Evolutionary conservation across 2,329 filamentous ascomycete genomes (phyloP), one percentile per base, ranked within the genome.

Genomic region (Epichloe brachyelytri): DNA sequence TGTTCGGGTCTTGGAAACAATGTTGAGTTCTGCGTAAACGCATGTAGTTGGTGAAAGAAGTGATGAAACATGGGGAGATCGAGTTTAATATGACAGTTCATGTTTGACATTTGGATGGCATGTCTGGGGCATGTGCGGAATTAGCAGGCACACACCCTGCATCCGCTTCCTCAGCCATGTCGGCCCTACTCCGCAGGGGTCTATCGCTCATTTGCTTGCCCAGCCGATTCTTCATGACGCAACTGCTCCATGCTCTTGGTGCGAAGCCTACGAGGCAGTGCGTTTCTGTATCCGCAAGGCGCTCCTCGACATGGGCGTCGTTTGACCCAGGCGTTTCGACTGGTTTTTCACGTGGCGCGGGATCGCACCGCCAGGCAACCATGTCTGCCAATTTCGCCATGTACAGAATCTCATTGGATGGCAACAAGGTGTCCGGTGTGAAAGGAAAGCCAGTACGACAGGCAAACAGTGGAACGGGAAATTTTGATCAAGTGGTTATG

Each of bases 181-280:
- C 41, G 20, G 41, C 40, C 12, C 34, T 49, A 46, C 46, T 43
- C 51, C 46, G 51, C 51, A 52, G 37, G 41, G 40, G 38, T 52
- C 46, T 33, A 45, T 52, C 15, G 15, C 26, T 20, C 26, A 17
- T 46, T 30, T 14, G 38, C 19, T 20, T 38, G 48, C 15, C 30
- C 34, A 36, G 11, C 36, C 51, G 38, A 36, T 44, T 45, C 43
- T 52, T 52, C 46, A 52, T 49, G 41, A 49, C 41, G 51, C 51
- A 49, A 49, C 41, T 43, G 50, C 36, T 46, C 37, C 45, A 20
- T 44, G 30, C 22, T 14, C 14, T 45, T 49, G 41, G 47, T 48
- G 41, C 43, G 40, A 48, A 41, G 41, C 46, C n/a, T n/a, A 4
- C 12, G 49, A 41, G 51, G 46, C 51, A 14, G 39, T 17, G 30